Evolutionary conservation across 139 green algal genomes (phyloP).

Genomic region (Chlorella sp.): DNA sequence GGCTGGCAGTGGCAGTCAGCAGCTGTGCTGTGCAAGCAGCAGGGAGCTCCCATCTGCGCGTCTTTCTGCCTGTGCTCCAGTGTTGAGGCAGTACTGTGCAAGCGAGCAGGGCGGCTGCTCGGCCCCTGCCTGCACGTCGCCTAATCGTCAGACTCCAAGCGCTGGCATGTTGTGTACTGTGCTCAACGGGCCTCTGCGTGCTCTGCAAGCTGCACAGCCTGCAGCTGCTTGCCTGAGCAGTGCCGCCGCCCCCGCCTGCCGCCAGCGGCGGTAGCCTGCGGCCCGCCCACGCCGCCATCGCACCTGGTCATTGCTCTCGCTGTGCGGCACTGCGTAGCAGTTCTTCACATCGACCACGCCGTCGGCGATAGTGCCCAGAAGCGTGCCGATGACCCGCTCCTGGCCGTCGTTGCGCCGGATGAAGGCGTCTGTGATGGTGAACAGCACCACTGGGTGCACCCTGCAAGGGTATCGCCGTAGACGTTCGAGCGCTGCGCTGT

Average conservation of each 20-base stretch:
- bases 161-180: no score
- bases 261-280: not conserved
- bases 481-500: not conserved
- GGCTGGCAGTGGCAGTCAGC: not conserved
- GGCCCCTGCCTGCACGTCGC: no score
- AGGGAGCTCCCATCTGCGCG: no score
- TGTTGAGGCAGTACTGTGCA: no score
- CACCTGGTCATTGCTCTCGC: slow-evolving; percentile 90
- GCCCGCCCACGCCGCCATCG: not conserved
- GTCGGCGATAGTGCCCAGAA: slow-evolving; percentile 87
- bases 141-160: no score
- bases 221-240: no score
- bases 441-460: slow-evolving; percentile 93
- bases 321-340: slow-evolving; percentile 97
- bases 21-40: not conserved
- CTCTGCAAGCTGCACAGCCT: no score
- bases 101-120: not conserved
- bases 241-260: not conserved
- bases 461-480: not conserved
- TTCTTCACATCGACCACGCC: slow-evolving; percentile 86
- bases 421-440: slow-evolving; percentile 95
- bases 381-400: slow-evolving; percentile 94
- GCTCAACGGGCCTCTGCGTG: no score
- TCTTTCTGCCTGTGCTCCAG: no score
- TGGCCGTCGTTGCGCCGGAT: slow-evolving; percentile 86